Percentiles rank a stretch among this genome's conserved stretches.
Evolutionary conservation across 2,329 filamentous ascomycete species (phyloP).

Genomic region (Calonectria crousiana): DNA sequence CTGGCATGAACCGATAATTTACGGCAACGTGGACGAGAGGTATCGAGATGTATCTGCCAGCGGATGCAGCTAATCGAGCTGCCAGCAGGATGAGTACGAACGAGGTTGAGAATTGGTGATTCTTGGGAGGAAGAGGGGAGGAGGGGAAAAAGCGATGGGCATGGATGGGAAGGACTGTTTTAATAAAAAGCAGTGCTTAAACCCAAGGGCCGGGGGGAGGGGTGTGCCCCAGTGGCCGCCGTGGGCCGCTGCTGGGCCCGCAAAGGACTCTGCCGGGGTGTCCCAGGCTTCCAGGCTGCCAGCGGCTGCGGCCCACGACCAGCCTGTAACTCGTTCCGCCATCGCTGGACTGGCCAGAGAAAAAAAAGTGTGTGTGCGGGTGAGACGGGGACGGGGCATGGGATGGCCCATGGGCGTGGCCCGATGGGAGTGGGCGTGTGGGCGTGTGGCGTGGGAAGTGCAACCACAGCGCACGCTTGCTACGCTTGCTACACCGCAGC

Average conservation of each 20-base stretch:
- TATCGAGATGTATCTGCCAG: conserved; percentile 17
- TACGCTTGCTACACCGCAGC: conserved; percentile 9
- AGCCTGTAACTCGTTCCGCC: conserved; percentile 36
- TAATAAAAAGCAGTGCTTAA: conserved; percentile 46
- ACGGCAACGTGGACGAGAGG: conserved; percentile 21
- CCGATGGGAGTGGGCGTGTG: conserved; percentile 3
- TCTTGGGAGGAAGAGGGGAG: conserved; percentile 43
- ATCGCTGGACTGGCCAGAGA: conserved; percentile 10
- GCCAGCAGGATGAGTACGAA: conserved; percentile 29
- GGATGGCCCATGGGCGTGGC: conserved; percentile 25
- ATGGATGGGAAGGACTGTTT: conserved; percentile 47
- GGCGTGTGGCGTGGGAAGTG: conserved; percentile 17
- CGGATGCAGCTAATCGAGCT: conserved; percentile 29
- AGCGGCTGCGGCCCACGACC: conserved; percentile 21
- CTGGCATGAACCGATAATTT: conserved; percentile 41
- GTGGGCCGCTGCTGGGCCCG: conserved; percentile 20
- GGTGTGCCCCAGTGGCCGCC: conserved; percentile 29
- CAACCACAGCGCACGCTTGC: conserved; percentile 16
- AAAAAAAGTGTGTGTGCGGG: conserved; percentile 23
- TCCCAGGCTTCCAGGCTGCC: conserved; percentile 16
- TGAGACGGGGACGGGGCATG: conserved; percentile 34
- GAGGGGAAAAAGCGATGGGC: conserved; percentile 38
- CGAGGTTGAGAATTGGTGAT: conserved; percentile 35
- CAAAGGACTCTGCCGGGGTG: conserved; percentile 14
- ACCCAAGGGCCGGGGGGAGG: conserved; percentile 38